phyloP scores from a whole-genome alignment of 208 protist species.

The Sergeia podlipaevii region DNA sequence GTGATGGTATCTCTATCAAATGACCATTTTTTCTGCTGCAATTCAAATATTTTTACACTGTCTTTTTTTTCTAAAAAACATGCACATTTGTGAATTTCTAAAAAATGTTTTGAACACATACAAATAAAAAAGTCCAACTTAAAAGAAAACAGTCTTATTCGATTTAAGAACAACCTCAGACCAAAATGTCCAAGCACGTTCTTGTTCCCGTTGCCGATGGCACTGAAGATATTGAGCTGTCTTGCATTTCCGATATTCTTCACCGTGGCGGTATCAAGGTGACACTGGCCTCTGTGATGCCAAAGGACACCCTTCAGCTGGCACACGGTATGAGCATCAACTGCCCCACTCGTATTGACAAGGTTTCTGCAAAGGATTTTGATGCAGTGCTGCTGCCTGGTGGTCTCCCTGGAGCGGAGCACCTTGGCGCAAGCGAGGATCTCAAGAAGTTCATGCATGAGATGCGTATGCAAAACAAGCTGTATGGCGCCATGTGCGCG shows the following conservation, averaged over 20 bases:
- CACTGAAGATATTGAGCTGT: conserved; percentile 87
- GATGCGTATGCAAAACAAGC: conserved; percentile 43
- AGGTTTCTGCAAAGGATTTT: conserved; percentile 50
- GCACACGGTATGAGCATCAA: conserved; percentile 57
- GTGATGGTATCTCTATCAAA: too few relatives aligned
- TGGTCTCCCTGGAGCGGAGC: conserved; percentile 64
- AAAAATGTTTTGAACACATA: too few relatives aligned
- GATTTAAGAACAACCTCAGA: neutral
- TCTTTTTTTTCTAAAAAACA: conserved; percentile 9
- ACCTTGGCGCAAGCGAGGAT: conserved; percentile 46
- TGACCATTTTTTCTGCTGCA: too few relatives aligned
- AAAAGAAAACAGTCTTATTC: conserved; percentile 2
- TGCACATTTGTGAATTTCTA: neutral
- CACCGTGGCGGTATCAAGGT: conserved; percentile 61
- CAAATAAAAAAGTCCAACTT: conserved; percentile 2
- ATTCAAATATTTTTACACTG: conserved; percentile 7
- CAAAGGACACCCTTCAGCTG: conserved; percentile 47
- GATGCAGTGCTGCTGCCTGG: conserved; percentile 83
- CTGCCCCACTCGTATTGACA: conserved; percentile 52
- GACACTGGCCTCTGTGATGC: conserved; percentile 76
- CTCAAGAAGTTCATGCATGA: conserved; percentile 77
- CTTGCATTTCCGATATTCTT: conserved; percentile 82
- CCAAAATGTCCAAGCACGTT: conserved; percentile 45
- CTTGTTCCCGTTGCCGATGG: conserved; percentile 81
- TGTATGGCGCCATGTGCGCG: conserved; percentile 87